Evolutionary conservation across 2,329 filamentous ascomycete genomes (phyloP), one percentile per base, ranked within the genome.

Genomic region (Nakataea oryzae): DNA sequence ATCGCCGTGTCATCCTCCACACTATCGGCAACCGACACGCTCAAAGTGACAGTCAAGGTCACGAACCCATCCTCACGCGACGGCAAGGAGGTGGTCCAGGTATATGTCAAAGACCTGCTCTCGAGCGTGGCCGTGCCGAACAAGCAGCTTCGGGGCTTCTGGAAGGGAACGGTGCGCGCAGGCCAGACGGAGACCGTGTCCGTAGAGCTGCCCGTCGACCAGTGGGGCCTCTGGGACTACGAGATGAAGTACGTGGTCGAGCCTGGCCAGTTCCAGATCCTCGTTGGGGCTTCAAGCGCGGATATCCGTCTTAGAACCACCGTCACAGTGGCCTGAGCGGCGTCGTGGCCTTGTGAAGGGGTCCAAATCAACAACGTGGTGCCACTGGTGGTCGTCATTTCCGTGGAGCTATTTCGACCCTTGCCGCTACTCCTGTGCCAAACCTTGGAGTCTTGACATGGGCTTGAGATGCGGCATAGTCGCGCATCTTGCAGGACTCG

Each of bases 181-280:
- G 86, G 86, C 0, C 77, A 84, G 70, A 87, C 81, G 1, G 75
- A 81, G 66, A 81, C 71, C 7, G 76, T 81, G 50, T 68, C 74
- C 41, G 75, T 88, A 29, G 76, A 80, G 41, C 68, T 78, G 59
- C 78, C 81, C 64, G 86, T 88, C 70, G 79, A 83, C 13, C 70
- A 81, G 28, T 76, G 87, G 65, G 80, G 80, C 12, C 75, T 85
- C 1, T 86, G 84, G 57, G 74, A 86, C 70, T 82, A 78, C 0
- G 78, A 79, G 64, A 88, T 90, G 85, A 75, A 86, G 71, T 91
- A 91, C 71, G 86, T 89, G 28, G 87, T 91, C 50, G 89, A 91
- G 78, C 82, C 82, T 3, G 88, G 88, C 1, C 80, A 86, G 54
- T 91, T 91, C 70, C 73, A 79, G 6, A 75, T 90, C 12, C 76